Base-by-base conservation (phyloP, 1,284 basidiomycete genomes). In the Xerocomus nothofagi region DNA sequence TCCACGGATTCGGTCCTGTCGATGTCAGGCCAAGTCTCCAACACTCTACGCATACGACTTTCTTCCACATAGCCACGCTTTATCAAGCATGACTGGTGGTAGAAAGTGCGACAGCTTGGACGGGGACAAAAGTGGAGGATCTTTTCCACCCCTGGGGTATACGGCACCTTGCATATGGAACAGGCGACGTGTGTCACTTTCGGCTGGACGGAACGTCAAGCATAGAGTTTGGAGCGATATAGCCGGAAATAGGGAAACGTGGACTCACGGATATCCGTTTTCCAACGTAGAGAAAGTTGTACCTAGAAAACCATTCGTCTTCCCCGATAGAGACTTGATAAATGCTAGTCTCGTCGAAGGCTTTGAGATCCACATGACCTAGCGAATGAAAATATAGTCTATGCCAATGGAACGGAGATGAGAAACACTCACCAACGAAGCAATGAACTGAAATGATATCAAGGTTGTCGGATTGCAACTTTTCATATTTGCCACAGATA, bases 61-160 rank as follows among this genome's bases (percentile, higher is more conserved):
- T 30, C n/a, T 21, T 71, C 65, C 44, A 61, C 65, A 47, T 68
- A 69, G 33, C 66, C 71, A n/a, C 44, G 40, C 20, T 55, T 55
- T 6, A 71, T 5, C 2, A 81, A 55, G 51, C 78, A 79, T 1
- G 50, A 20, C 17, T 70, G 66, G 53, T 81, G 80, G 44, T 73
- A 80, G 7, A 65, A 71, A 1, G 56, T 63, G 8, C 69, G 58
- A 50, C 79, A 81, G 0, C 52, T 47, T 0, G 73, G 77, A 0
- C 75, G 71, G 0, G 80, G 78, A 54, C 79, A 82, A 50, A 77
- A 80, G 47, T 80, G 76, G 63, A 76, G 77, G 4, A 74, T 53
- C 2, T 58, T 55, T 0, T 59, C 57, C 11, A 20, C 27, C 12
- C 72, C 67, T 1, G 78, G 75, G 18, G 58, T 63, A 50, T 81